Evolutionary conservation across 805 yeast species (phyloP), one percentile per base, ranked within the genome.

Genomic region (Candida morakotiae): DNA sequence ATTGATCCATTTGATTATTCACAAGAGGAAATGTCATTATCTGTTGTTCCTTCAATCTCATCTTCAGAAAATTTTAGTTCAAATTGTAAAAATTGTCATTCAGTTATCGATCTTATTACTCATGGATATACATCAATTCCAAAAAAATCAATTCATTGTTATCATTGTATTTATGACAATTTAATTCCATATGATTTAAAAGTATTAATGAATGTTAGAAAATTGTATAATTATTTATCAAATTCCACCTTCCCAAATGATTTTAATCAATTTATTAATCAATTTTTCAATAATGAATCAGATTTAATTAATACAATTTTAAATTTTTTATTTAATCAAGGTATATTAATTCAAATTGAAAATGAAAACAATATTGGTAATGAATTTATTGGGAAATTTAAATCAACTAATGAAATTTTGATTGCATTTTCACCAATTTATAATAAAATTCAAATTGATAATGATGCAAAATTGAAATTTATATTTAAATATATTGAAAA

Each of bases 81-180:
- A n/a, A n/a, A n/a, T n/a, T n/a, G n/a, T n/a, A n/a, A n/a, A n/a
- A n/a, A n/a, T n/a, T n/a, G n/a, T n/a, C n/a, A n/a, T n/a, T n/a
- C n/a, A n/a, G n/a, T n/a, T n/a, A 47, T 66, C 5, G 72, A 67
- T 43, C 49, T 58, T 0, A 41, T 50, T 10, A 67, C 70, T 31
- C 67, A 67, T 43, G 69, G 65, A 2, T 31, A 35, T 29, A 18
- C 16, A 14, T 13, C 11, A 26, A 13, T 3, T 26, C 17, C 14
- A 8, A 9, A 9, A 7, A 26, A 26, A 3, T 15, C 23, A 31
- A 34, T 18, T 18, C 45, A 8, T 32, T 46, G 35, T 28, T 51
- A 23, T 38, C 47, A 21, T 34, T 42, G 39, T 63, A 63, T 38
- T 37, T 57, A 31, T 31, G n/a, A n/a, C n/a, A 69, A 37, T 40